Evolutionary conservation across 202 grass and related monocot genomes (phyloP).

Genomic region (Saccharum hybrid): DNA sequence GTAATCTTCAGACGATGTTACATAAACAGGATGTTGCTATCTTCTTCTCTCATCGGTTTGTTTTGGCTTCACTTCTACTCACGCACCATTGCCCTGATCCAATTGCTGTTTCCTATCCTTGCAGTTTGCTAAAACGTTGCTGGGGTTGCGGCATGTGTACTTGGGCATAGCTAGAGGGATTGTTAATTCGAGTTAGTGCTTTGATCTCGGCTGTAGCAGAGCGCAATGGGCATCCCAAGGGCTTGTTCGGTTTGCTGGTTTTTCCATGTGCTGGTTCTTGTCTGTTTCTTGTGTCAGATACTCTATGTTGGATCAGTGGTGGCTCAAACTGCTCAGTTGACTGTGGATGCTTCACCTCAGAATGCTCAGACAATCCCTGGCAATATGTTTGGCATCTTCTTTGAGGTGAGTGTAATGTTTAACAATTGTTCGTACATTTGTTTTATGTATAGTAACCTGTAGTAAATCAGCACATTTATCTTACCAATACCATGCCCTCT

Average conservation of each 20-base stretch:
- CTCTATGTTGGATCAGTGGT: constrained; percentile 43
- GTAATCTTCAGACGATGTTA: constrained; percentile 38
- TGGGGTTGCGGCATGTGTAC: not conserved
- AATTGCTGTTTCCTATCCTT: constrained; percentile 20
- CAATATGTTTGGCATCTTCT: constrained; percentile 93
- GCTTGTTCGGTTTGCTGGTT: constrained; percentile 32
- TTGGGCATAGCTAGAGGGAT: constrained; percentile 7
- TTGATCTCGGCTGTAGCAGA: constrained; percentile 43
- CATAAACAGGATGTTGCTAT: constrained; percentile 35
- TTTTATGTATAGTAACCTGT: not conserved
- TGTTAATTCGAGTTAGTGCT: not conserved
- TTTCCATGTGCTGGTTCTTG: constrained; percentile 46
- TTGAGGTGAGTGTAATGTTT: constrained; percentile 68
- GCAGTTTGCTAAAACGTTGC: constrained; percentile 27
- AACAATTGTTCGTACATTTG: not conserved
- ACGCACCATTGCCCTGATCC: constrained; percentile 19
- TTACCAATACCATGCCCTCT: not conserved
- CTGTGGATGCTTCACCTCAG: constrained; percentile 70
- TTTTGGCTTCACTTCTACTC: constrained; percentile 49
- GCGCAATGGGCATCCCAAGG: constrained; percentile 42
- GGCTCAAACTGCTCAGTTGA: constrained; percentile 61
- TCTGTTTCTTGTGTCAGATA: constrained; percentile 42
- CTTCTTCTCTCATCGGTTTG: constrained; percentile 18
- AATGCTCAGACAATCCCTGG: constrained; percentile 63
- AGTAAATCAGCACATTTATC: not conserved